Evolutionary conservation across 257 asterid species (phyloP).

Genomic region (Gentiana macrophylla): DNA sequence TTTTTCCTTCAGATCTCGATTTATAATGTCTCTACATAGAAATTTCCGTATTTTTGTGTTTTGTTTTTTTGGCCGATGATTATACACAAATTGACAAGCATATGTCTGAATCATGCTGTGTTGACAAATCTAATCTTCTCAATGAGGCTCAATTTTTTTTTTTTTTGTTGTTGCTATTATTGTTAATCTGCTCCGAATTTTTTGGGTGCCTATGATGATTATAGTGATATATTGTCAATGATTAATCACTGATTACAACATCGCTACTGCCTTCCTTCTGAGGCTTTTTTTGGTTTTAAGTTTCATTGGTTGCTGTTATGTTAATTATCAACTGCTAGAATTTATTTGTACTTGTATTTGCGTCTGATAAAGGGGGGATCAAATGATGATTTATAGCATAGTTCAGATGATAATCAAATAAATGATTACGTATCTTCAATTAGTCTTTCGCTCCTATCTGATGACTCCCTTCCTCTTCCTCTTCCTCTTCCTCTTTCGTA

Average conservation of each 20-base stretch:
- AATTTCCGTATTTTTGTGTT: not conserved
- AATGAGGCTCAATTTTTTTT: slow-evolving; percentile 23
- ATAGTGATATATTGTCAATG: not conserved
- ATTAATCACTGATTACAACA: slow-evolving; percentile 12
- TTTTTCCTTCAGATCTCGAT: no score
- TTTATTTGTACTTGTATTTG: slow-evolving; percentile 15
- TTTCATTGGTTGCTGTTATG: no score
- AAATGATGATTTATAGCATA: slow-evolving; percentile 13
- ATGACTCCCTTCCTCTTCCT: slow-evolving; percentile 3
- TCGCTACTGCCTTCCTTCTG: slow-evolving; percentile 27
- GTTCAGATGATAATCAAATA: no score
- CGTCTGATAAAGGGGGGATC: slow-evolving; percentile 18
- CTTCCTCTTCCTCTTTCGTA: no score
- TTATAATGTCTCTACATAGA: no score
- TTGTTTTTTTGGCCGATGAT: slow-evolving; percentile 18
- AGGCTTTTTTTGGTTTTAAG: slow-evolving; percentile 5
- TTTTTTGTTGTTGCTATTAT: not conserved
- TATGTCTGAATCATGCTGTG: slow-evolving; percentile 27
- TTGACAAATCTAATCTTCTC: slow-evolving; percentile 36
- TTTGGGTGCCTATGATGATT: not conserved
- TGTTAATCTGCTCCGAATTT: no score
- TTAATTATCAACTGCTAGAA: not conserved
- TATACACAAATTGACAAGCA: slow-evolving; percentile 28
- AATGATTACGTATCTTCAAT: slow-evolving; percentile 11
- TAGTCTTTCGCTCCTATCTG: slow-evolving; percentile 40